Evolutionary conservation across 2,329 filamentous ascomycete genomes (phyloP).

Genomic region (Emydomyces testavorans): DNA sequence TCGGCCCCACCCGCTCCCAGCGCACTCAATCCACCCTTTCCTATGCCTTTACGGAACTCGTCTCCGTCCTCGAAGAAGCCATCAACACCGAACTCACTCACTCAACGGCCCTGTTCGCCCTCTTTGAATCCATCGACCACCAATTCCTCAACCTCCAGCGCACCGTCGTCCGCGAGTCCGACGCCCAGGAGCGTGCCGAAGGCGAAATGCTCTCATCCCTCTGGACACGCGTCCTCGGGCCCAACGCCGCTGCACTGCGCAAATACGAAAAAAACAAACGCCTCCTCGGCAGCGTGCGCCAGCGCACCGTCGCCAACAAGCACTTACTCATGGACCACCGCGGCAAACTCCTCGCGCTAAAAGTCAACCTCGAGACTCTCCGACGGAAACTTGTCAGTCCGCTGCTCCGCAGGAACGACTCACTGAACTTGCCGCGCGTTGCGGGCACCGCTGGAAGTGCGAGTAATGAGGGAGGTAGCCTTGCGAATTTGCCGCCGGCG

Average conservation of each 20-base stretch:
- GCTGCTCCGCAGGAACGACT: constrained; percentile 58
- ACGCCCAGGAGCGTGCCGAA: constrained; percentile 67
- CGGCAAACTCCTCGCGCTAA: constrained; percentile 67
- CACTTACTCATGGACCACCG: constrained; percentile 77
- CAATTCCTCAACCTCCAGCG: constrained; percentile 83
- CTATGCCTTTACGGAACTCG: constrained; percentile 77
- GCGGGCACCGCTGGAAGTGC: constrained; percentile 18
- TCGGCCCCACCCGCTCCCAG: constrained; percentile 71
- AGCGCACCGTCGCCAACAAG: constrained; percentile 79
- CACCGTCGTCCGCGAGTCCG: constrained; percentile 70
- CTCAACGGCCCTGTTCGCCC: constrained; percentile 65
- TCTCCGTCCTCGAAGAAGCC: constrained; percentile 76
- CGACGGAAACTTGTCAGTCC: constrained; percentile 74
- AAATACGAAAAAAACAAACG: constrained; percentile 88
- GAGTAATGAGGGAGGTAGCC: constrained; percentile 49
- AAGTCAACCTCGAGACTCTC: constrained; percentile 75
- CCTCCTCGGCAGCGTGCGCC: constrained; percentile 65
- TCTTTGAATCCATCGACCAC: constrained; percentile 85
- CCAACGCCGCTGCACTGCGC: constrained; percentile 60
- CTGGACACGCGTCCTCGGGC: constrained; percentile 75
- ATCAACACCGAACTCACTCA: constrained; percentile 75
- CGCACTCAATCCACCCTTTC: constrained; percentile 69
- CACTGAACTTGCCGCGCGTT: constrained; percentile 19
- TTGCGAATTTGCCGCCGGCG: constrained; percentile 35
- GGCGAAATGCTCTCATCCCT: constrained; percentile 70